Base-by-base conservation (phyloP, 1,284 basidiomycete genomes). In the Mycena sp. region DNA sequence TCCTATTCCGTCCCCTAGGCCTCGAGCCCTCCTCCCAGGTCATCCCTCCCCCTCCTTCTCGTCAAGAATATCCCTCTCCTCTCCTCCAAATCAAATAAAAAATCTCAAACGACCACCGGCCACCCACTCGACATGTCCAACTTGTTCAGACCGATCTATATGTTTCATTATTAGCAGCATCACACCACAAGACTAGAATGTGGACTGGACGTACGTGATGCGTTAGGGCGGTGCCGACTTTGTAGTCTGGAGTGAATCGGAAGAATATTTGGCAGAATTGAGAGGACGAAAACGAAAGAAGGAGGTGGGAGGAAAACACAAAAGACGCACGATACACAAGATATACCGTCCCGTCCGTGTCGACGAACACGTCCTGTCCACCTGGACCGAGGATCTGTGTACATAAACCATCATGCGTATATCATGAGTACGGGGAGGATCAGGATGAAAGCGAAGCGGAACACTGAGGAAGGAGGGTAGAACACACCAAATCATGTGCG, bases 351-450 rank as follows among this genome's bases (percentile, higher is more conserved):
- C 63, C 63, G 22, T 65, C 50, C 14, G 18, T 30, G 50, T 65
- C 50, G 39, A 56, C 54, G 20, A 65, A 54, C 10, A 55, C 25
- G 22, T 65, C 63, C 37, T 65, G 63, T 30, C 63, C 63, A 4
- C 63, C 63, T 8, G 63, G 63, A 3, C 63, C 63, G 34, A 65
- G 50, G 22, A 55, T 55, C 50, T 65, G 30, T 30, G 30, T 30
- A 30, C 30, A 30, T 30, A 30, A 30, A 30, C 30, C 30, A 4
- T 30, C 30, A 30, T 30, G 30, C 30, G 30, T 30, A 30, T 30
- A 30, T 30, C 30, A 30, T 30, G 30, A 30, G 30, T 30, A 30
- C 30, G 30, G 30, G 4, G 2, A 44, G 2, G 22, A 52, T 16
- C n/a, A 52, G n/a, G 50, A 25, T 25, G 16, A 52, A 8, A 52